Base-by-base conservation (phyloP, 306 rosid species). In the Castanea sativa region DNA sequence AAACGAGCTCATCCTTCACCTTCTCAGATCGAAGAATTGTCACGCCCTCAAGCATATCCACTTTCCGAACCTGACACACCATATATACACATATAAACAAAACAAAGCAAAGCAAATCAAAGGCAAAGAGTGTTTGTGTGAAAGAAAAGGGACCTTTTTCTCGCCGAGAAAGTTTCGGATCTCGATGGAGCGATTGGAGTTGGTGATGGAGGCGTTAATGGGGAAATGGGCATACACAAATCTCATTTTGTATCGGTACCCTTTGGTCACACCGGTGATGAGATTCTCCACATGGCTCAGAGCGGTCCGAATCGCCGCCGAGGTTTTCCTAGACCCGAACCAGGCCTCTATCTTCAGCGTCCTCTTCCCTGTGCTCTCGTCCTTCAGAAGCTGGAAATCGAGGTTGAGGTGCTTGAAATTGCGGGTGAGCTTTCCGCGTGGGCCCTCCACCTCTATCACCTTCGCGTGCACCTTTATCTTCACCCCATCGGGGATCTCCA, bases 251-350 rank as follows among this genome's bases (percentile, higher is more conserved):
- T 93, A 93, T 18, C 97, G 88, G 83, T 88, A 93, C 0, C 98
- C 97, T 87, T 90, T 91, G 43, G 98, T 93, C 61, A 93, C 98
- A 57, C 97, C 94, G n/a, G 92, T 93, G 55, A 93, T 93, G 14
- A 93, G 94, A 13, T 93, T 93, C 56, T 38, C 90, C 0, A 93
- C 94, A 45, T 93, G 97, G 73, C 92, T 88, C 43, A 91, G 92
- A 6, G 98, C 97, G 1, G 98, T 93, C 2, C 97, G 87, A 35
- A 93, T 93, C 43, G 98, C 86, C 23, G 94, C 98, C 52, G 94
- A 91, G 33, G 98, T 89, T 74, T 93, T 93, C 32, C 97, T 86
- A 0, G 94, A 74, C 0, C 90, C 94, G 45, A 93, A 93, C 97
- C 97, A 91, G 0, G 94, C 90, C 0, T 91, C 97, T 65, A 93